Evolutionary conservation across 2,329 filamentous ascomycete genomes (phyloP).

Genomic region (Beauveria sp.): DNA sequence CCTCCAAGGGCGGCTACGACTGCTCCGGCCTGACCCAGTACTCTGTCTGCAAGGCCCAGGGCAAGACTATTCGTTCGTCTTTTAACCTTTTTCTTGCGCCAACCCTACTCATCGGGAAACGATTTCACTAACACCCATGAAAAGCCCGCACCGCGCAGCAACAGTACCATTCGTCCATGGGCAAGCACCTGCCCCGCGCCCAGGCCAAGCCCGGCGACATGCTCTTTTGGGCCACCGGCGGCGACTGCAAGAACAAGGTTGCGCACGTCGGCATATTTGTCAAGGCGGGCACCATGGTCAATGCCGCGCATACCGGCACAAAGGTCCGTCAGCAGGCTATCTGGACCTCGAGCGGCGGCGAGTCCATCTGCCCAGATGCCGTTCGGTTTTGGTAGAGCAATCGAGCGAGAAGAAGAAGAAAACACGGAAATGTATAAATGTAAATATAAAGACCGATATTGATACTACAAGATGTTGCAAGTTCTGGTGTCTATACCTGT

Average conservation of each 20-base stretch:
- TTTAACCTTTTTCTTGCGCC: background rate
- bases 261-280: constrained; percentile 15
- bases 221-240: constrained; percentile 15
- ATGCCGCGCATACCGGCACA: constrained; percentile 15
- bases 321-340: constrained; percentile 15
- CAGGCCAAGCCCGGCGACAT: constrained; percentile 15
- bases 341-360: constrained; percentile 15
- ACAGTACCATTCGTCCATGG: constrained; percentile 16
- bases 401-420: background rate
- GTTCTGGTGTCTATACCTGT: background rate
- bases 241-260: constrained; percentile 15
- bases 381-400: constrained; percentile 16
- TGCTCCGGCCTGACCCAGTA: constrained; percentile 17
- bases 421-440: background rate
- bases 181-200: constrained; percentile 13
- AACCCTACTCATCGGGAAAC: too few relatives aligned
- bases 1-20: constrained; percentile 15
- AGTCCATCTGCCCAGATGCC: constrained; percentile 15
- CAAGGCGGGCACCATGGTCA: constrained; percentile 14
- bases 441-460: background rate
- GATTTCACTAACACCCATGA: background rate
- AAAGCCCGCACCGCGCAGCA: constrained; percentile 14
- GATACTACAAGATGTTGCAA: background rate
- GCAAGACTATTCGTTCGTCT: constrained; percentile 15
- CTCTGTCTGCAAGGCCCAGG: constrained; percentile 15